These are phyloP conservation scores for Kwoniella dendrophila DNA, from an alignment of 768 basidiomycete genomes.

Conservation along the genomic window DNA sequence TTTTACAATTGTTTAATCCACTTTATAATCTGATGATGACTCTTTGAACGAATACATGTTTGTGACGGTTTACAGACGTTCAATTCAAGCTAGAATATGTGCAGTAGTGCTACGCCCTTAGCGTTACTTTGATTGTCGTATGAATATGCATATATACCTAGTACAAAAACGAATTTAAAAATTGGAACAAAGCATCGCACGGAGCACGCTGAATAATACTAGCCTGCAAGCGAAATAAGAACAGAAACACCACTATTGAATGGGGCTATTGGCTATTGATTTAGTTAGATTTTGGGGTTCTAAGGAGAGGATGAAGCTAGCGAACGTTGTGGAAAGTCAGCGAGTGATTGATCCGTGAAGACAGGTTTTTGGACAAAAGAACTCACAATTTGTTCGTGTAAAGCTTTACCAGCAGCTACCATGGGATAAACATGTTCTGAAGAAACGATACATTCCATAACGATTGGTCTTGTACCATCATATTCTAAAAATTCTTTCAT, in stretches of 20 bases:
- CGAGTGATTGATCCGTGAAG: neutral
- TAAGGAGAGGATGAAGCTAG: constrained; percentile 25
- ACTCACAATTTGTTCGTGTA: constrained; percentile 81
- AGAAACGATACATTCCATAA: constrained; percentile 82
- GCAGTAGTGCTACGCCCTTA: no score
- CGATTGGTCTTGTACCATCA: constrained; percentile 77
- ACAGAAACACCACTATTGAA: no score
- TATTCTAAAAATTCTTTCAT: constrained; percentile 99
- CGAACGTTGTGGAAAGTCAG: neutral
- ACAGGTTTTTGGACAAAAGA: neutral
- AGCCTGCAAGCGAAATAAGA: no score
- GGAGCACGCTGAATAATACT: no score
- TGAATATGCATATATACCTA: constrained; percentile 22
- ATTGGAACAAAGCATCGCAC: neutral
- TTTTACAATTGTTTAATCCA: no score
- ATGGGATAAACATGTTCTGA: constrained; percentile 56
- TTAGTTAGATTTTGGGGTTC: constrained; percentile 22
- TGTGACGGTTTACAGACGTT: no score
- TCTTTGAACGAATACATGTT: no score
- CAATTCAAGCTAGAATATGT: no score
- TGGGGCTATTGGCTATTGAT: neutral
- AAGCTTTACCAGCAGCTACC: constrained; percentile 83
- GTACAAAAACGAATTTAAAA: constrained; percentile 23
- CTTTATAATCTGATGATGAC: no score
- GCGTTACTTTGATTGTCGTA: no score